Evolutionary conservation across 345 rosid genomes (phyloP).

Genomic region (Carallia pectinifolia): DNA sequence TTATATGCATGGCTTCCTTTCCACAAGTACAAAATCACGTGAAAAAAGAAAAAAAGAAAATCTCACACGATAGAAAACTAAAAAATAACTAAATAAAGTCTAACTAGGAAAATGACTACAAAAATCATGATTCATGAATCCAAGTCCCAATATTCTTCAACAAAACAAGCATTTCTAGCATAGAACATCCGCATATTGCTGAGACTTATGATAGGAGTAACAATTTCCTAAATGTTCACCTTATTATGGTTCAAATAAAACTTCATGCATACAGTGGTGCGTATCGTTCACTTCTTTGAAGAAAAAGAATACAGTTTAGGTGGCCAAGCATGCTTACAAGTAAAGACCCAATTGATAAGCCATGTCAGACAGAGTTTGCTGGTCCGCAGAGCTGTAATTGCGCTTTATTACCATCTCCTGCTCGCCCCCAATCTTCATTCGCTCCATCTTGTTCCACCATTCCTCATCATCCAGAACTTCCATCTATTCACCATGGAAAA

Average conservation of each 20-base stretch:
- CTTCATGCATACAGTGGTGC: too few relatives aligned
- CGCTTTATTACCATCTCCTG: conserved; percentile 75
- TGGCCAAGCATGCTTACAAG: conserved; percentile 58
- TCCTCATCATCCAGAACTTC: conserved; percentile 79
- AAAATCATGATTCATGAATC: background rate
- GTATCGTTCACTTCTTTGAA: too few relatives aligned
- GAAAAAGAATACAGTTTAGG: too few relatives aligned
- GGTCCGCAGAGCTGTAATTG: conserved; percentile 68
- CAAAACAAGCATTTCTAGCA: background rate
- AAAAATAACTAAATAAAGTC: background rate
- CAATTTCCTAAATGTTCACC: background rate
- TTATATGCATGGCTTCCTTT: conserved; percentile 87
- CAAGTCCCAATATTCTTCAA: background rate
- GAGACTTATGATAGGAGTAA: background rate
- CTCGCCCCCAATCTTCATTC: conserved; percentile 57
- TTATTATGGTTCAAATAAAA: too few relatives aligned
- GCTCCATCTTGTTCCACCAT: conserved; percentile 85
- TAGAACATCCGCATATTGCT: too few relatives aligned
- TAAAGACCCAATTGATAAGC: conserved; percentile 69
- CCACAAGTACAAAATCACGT: conserved; percentile 41
- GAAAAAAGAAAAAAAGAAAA: conserved; percentile 7
- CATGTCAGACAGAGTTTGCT: conserved; percentile 66
- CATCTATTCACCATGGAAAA: conserved; percentile 42
- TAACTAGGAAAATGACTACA: background rate
- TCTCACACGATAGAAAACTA: conserved; percentile 5